Percentiles rank a stretch among this genome's conserved stretches.
These are phyloP conservation scores for Ascochyta clinopodiicola DNA, from an alignment of 2,329 filamentous ascomycete genomes.

Conservation along the genomic window DNA sequence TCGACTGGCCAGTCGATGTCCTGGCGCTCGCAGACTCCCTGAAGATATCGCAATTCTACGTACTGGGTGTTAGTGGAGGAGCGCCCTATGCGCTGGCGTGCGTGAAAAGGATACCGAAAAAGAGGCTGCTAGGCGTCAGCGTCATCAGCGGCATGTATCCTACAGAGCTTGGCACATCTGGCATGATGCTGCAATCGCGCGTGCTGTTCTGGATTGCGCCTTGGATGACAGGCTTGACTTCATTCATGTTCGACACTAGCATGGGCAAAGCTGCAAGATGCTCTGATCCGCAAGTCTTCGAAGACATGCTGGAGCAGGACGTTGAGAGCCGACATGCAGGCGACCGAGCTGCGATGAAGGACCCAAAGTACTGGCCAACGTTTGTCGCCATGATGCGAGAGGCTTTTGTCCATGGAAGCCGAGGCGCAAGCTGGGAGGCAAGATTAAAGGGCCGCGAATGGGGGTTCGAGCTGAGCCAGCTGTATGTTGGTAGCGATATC, in stretches of 20 bases:
- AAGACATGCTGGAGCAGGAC: slow-evolving; percentile 32
- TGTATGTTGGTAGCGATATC: slow-evolving; percentile 26
- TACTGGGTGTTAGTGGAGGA: slow-evolving; percentile 57
- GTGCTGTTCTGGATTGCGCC: slow-evolving; percentile 35
- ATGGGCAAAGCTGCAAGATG: slow-evolving; percentile 37
- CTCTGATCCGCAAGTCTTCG: slow-evolving; percentile 33
- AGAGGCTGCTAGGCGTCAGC: slow-evolving; percentile 31
- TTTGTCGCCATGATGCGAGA: slow-evolving; percentile 39
- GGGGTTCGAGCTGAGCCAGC: slow-evolving; percentile 42
- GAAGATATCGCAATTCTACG: slow-evolving; percentile 49
- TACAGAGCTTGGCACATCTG: slow-evolving; percentile 30
- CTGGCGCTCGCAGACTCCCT: slow-evolving; percentile 51
- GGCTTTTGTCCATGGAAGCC: slow-evolving; percentile 33
- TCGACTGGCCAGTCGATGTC: slow-evolving; percentile 54
- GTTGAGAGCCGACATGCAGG: slow-evolving; percentile 24
- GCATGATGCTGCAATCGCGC: slow-evolving; percentile 34
- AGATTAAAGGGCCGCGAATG: slow-evolving; percentile 36
- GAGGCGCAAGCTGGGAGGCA: slow-evolving; percentile 40
- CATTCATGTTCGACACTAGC: slow-evolving; percentile 28
- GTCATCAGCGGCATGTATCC: slow-evolving; percentile 39
- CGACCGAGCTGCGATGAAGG: slow-evolving; percentile 31
- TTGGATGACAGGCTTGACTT: slow-evolving; percentile 31
- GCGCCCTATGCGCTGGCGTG: slow-evolving; percentile 58
- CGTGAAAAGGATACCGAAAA: slow-evolving; percentile 46
- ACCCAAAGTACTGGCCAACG: slow-evolving; percentile 27